Evolutionary conservation across 805 yeast species (phyloP).

Genomic region (Monosporozyma aquatica): DNA sequence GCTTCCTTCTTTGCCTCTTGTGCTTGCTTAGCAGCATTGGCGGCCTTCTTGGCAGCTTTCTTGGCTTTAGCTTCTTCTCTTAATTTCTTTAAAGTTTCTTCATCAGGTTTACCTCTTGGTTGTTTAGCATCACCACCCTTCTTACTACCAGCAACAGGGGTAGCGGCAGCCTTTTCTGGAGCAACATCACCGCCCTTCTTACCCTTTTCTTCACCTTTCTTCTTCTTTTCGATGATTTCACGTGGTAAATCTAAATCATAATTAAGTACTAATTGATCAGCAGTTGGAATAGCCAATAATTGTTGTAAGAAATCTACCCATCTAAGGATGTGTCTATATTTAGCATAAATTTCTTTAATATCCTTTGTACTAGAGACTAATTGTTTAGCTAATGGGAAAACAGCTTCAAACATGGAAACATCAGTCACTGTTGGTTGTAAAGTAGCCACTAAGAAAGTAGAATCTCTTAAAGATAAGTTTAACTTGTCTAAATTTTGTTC

Average conservation of each 20-base stretch:
- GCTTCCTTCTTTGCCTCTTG: slow-evolving; percentile 32
- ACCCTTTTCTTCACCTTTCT: slow-evolving; percentile 31
- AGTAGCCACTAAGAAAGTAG: slow-evolving; percentile 65
- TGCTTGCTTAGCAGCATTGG: slow-evolving; percentile 41
- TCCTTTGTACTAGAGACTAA: slow-evolving; percentile 42
- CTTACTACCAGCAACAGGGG: slow-evolving; percentile 10
- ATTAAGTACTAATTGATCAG: slow-evolving; percentile 51
- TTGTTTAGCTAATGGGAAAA: slow-evolving; percentile 49
- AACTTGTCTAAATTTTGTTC: slow-evolving; percentile 48
- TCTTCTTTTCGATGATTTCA: slow-evolving; percentile 53
- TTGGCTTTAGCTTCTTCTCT: slow-evolving; percentile 51
- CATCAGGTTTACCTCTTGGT: slow-evolving; percentile 40
- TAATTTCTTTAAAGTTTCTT: slow-evolving; percentile 37
- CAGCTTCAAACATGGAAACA: slow-evolving; percentile 54
- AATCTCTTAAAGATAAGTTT: slow-evolving; percentile 58
- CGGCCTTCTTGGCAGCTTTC: slow-evolving; percentile 50
- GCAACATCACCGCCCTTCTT: slow-evolving; percentile 11
- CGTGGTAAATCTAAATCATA: slow-evolving; percentile 59
- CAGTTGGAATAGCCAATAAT: slow-evolving; percentile 45
- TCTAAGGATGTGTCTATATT: slow-evolving; percentile 77
- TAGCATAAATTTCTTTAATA: slow-evolving; percentile 43
- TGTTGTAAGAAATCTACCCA: slow-evolving; percentile 88
- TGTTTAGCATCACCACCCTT: slow-evolving; percentile 16
- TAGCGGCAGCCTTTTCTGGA: slow-evolving; percentile 5
- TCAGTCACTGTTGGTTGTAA: slow-evolving; percentile 58